Percentiles rank a stretch among this genome's conserved stretches.
These are phyloP conservation scores for Calendula officinalis DNA, from an alignment of 129 eudicot species.

Conservation along the genomic window DNA sequence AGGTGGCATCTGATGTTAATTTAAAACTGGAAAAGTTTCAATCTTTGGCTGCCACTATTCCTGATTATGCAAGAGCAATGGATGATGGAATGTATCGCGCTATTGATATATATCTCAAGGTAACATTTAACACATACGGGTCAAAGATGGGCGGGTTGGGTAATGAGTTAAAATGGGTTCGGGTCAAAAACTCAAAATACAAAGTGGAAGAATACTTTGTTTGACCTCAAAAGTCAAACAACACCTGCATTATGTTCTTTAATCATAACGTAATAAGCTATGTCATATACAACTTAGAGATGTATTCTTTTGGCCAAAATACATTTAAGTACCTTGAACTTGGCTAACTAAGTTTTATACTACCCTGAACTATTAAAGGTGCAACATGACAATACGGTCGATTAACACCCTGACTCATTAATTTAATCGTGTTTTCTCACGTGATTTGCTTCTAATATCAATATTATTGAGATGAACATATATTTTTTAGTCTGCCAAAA, in stretches of 20 bases:
- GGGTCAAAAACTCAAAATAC: too few relatives aligned
- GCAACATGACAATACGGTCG: too few relatives aligned
- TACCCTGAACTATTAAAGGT: too few relatives aligned
- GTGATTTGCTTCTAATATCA: too few relatives aligned
- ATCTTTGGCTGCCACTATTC: conserved; percentile 60
- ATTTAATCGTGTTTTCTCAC: too few relatives aligned
- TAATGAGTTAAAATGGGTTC: too few relatives aligned
- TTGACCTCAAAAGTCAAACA: conserved; percentile 19
- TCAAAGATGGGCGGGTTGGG: background rate
- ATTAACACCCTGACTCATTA: too few relatives aligned
- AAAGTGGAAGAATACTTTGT: background rate
- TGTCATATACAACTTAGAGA: background rate
- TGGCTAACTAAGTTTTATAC: too few relatives aligned
- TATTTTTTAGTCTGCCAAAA: too few relatives aligned
- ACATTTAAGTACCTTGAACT: too few relatives aligned
- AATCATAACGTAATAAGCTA: background rate
- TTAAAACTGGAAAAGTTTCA: conserved; percentile 55
- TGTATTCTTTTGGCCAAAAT: background rate
- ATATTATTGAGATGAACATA: too few relatives aligned
- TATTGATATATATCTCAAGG: conserved; percentile 73
- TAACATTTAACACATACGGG: conserved; percentile 18
- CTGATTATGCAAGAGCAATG: conserved; percentile 55
- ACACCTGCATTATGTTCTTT: background rate
- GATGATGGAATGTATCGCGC: conserved; percentile 76
- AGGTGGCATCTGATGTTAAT: conserved; percentile 79